These are phyloP conservation scores for Aspergillus costaricaensis DNA, from an alignment of 2,329 filamentous ascomycete species.

Conservation along the genomic window DNA sequence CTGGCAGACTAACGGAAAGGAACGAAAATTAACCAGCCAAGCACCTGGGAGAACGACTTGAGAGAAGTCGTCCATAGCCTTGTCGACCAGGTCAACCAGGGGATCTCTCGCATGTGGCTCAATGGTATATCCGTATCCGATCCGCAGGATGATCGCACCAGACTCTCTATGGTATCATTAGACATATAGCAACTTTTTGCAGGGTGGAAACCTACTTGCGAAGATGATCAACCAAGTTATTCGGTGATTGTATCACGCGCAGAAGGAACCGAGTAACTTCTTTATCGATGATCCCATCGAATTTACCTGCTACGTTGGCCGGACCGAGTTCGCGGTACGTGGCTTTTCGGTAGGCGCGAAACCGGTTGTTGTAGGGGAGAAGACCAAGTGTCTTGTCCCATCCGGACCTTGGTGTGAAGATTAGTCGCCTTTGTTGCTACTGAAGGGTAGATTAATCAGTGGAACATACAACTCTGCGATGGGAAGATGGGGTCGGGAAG, in stretches of 20 bases:
- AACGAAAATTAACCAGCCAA: background rate
- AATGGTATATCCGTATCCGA: slow-evolving; percentile 39
- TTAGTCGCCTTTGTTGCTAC: no score
- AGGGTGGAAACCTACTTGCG: slow-evolving; percentile 21
- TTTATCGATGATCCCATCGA: slow-evolving; percentile 44
- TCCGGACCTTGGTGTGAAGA: slow-evolving; percentile 27
- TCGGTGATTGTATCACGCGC: slow-evolving; percentile 43
- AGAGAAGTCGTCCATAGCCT: slow-evolving; percentile 20
- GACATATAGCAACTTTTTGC: no score
- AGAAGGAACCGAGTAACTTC: slow-evolving; percentile 49
- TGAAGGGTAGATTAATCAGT: no score
- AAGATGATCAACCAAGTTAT: slow-evolving; percentile 46
- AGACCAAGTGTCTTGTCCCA: slow-evolving; percentile 42
- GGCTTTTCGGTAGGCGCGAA: slow-evolving; percentile 48
- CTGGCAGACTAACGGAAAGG: background rate
- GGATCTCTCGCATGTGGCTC: slow-evolving; percentile 27
- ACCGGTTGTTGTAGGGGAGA: slow-evolving; percentile 37
- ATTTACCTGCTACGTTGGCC: slow-evolving; percentile 40
- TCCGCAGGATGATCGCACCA: slow-evolving; percentile 44
- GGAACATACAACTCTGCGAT: slow-evolving; percentile 34
- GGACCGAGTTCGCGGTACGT: slow-evolving; percentile 49
- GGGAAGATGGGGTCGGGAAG: slow-evolving; percentile 27
- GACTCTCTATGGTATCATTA: slow-evolving; percentile 28
- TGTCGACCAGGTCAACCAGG: slow-evolving; percentile 45
- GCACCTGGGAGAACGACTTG: background rate